Percentiles rank a stretch among this genome's conserved stretches.
Conservation (phyloP, 164 flowering plant species). For the Liriodendron chinense region DNA sequence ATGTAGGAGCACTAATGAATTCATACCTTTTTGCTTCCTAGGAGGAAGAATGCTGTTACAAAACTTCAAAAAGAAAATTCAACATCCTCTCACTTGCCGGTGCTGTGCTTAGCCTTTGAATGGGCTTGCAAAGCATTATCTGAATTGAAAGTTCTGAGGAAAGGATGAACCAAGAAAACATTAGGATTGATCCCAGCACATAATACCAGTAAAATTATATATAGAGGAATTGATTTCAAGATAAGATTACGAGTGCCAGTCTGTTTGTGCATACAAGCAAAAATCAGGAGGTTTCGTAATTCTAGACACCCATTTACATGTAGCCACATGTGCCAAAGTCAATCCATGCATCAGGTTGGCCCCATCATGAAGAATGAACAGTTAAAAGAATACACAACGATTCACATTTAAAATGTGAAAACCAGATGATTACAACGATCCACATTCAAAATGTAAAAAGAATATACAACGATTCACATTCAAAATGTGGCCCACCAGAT, state of each 20-base stretch:
- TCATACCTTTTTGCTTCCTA: background rate
- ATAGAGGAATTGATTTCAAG: too few species aligned
- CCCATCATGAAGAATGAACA: background rate
- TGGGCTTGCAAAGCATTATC: conserved; percentile 46
- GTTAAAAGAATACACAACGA: background rate
- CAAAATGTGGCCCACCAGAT: too few species aligned
- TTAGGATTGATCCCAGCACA: background rate
- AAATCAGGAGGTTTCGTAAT: too few species aligned
- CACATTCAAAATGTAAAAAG: background rate
- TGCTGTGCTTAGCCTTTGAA: conserved; percentile 56
- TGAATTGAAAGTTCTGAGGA: conserved; percentile 40
- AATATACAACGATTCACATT: too few species aligned
- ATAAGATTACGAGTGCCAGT: background rate
- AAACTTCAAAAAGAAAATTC: background rate
- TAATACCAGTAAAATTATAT: background rate
- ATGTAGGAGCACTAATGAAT: too few species aligned
- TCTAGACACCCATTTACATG: too few species aligned
- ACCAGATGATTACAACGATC: too few species aligned
- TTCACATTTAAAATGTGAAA: too few species aligned
- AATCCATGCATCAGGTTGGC: background rate
- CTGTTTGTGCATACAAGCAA: background rate
- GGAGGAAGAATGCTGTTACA: background rate
- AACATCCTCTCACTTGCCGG: conserved; percentile 11
- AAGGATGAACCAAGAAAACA: background rate
- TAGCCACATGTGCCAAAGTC: too few species aligned